These are phyloP conservation scores for Cryptosporidium meleagridis DNA, from an alignment of 169 alveolate genomes.

Conservation along the genomic window DNA sequence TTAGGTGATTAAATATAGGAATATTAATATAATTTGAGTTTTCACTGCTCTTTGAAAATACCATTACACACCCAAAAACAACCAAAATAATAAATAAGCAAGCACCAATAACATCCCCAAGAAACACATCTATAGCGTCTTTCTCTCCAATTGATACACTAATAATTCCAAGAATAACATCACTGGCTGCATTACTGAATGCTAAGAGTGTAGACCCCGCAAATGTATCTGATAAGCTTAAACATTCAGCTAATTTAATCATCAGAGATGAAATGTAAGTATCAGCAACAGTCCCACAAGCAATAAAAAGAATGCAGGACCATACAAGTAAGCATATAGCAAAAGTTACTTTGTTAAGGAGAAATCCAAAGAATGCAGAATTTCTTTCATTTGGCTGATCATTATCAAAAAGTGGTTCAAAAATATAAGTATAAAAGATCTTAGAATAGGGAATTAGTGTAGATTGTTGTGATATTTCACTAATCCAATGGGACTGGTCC, in stretches of 20 bases:
- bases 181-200: slow-evolving; percentile 71
- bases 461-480: slow-evolving; percentile 16
- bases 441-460: slow-evolving; percentile 54
- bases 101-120: slow-evolving; percentile 72
- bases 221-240: slow-evolving; percentile 62
- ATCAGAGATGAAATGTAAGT: slow-evolving; percentile 63
- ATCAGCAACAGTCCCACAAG: slow-evolving; percentile 73
- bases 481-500: slow-evolving; percentile 45
- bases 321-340: slow-evolving; percentile 34
- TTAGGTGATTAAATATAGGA: slow-evolving; percentile 52
- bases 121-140: slow-evolving; percentile 62
- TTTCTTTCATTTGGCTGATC: neutral
- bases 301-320: slow-evolving; percentile 65
- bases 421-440: slow-evolving; percentile 30
- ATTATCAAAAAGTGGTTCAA: slow-evolving; percentile 29
- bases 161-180: slow-evolving; percentile 63
- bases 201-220: slow-evolving; percentile 73
- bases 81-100: slow-evolving; percentile 50
- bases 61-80: slow-evolving; percentile 75
- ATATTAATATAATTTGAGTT: slow-evolving; percentile 35
- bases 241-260: slow-evolving; percentile 59
- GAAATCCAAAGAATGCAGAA: slow-evolving; percentile 14
- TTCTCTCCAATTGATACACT: slow-evolving; percentile 68
- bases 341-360: slow-evolving; percentile 36
- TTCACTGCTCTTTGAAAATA: slow-evolving; percentile 32